Base-by-base conservation (phyloP, 768 basidiomycete species). In the Phanerochaete carnosa region DNA sequence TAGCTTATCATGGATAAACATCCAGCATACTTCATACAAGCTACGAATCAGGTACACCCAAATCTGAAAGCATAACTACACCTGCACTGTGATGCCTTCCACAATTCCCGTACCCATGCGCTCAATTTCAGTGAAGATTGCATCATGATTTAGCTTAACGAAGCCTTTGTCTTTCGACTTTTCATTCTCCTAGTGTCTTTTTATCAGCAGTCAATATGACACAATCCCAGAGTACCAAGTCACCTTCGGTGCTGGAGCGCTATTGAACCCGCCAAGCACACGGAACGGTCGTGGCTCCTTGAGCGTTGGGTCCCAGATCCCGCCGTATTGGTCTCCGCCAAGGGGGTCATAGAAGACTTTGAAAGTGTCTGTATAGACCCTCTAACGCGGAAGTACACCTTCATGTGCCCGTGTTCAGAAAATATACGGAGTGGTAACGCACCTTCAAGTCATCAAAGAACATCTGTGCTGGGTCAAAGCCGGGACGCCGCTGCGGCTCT, bases 341-440 rank as follows among this genome's bases (percentile, higher is more conserved):
- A 86, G 80, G 0, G 83, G 76, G 64, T 98, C 95, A 66, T 85
- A 84, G 79, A 98, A 99, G 39, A 96, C 79, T 59, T 90, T 83
- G 64, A 92, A 81, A 0, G 88, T 88, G 62, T 92, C 88, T 1
- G 83, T 77, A 68, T 93, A 95, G 4, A 86, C 74, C 22, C 81
- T 79, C 90, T 95, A 60, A n/a, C n/a, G n/a, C n/a, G n/a, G n/a
- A n/a, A 28, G 55, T 58, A 61, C 19, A 16, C 49, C 22, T 29
- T 46, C 59, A 43, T 60, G 6, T 28, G 35, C 33, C 37, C 11
- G 19, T 23, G 37, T 22, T n/a, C 25, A 3, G n/a, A 30, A 51
- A 51, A 25, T 25, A 2, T 25, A 1, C 16, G 29, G 15, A 29
- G 5, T 15, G 9, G 23, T 15, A 16, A 65, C 80, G 50, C 62